Evolutionary conservation across 2,329 filamentous ascomycete genomes (phyloP).

Genomic region (Botryosphaeria agaves): DNA sequence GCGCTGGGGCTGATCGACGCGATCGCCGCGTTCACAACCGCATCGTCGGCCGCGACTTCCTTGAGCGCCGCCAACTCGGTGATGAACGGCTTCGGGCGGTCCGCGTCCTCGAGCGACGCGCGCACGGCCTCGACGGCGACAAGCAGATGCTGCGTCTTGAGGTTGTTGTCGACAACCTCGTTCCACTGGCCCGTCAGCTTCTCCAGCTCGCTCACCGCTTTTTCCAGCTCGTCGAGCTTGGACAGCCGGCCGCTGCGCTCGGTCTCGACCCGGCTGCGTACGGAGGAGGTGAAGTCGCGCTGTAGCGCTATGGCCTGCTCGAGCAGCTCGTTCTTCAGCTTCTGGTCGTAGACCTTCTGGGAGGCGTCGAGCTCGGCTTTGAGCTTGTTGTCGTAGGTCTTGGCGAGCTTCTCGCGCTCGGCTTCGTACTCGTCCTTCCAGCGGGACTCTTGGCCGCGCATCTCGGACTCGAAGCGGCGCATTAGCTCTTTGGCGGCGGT

Average conservation of each 20-base stretch:
- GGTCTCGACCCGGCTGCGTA: conserved; percentile 67
- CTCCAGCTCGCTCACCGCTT: conserved; percentile 68
- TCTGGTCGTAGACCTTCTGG: conserved; percentile 65
- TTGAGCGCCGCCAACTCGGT: conserved; percentile 87
- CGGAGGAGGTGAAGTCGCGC: conserved; percentile 61
- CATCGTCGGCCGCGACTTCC: conserved; percentile 69
- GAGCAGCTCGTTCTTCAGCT: conserved; percentile 66
- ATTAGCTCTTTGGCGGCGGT: conserved; percentile 76
- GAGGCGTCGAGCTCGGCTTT: conserved; percentile 64
- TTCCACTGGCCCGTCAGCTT: conserved; percentile 81
- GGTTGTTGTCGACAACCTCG: conserved; percentile 72
- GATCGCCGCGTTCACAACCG: conserved; percentile 83
- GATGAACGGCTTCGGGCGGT: conserved; percentile 69
- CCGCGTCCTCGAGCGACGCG: conserved; percentile 58
- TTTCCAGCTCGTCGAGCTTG: conserved; percentile 65
- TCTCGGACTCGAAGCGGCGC: conserved; percentile 66
- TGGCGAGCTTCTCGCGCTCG: conserved; percentile 65
- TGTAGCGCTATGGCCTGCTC: conserved; percentile 85
- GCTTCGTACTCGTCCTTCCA: conserved; percentile 80
- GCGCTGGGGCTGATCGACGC: conserved; percentile 88
- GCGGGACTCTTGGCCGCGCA: conserved; percentile 61
- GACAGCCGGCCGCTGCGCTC: conserved; percentile 78
- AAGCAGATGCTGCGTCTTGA: conserved; percentile 89
- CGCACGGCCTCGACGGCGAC: conserved; percentile 90
- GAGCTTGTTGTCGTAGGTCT: conserved; percentile 65